phyloP scores from a whole-genome alignment of 2,329 filamentous ascomycete species.

The Nothomitra cinnamomea region DNA sequence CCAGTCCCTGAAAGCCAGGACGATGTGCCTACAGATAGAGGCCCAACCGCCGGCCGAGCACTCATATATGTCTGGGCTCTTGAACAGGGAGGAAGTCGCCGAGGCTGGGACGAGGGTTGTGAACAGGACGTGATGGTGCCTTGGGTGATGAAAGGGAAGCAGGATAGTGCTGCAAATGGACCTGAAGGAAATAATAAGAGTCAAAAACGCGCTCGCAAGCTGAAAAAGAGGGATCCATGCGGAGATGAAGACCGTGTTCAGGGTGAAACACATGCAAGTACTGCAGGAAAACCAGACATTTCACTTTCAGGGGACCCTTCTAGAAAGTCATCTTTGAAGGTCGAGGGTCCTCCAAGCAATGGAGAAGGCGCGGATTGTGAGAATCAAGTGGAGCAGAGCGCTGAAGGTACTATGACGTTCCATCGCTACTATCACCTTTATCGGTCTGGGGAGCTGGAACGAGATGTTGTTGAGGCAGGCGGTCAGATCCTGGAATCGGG shows the following conservation, averaged over 20 bases:
- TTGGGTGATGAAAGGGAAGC: conserved; percentile 53
- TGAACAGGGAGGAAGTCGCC: conserved; percentile 70
- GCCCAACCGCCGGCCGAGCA: conserved; percentile 37
- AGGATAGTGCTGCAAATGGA: background rate
- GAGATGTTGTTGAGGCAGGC: conserved; percentile 56
- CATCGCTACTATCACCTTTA: conserved; percentile 94
- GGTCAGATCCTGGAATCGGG: conserved; percentile 62
- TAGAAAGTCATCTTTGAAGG: background rate
- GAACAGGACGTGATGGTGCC: conserved; percentile 90
- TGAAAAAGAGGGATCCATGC: conserved; percentile 1
- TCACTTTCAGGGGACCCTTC: background rate
- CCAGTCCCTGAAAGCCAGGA: background rate
- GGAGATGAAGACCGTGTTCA: background rate
- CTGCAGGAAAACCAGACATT: background rate
- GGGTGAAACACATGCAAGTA: conserved; percentile 8
- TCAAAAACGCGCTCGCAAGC: conserved; percentile 1
- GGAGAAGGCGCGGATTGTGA: background rate
- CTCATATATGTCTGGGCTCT: conserved; percentile 91
- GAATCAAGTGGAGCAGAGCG: background rate
- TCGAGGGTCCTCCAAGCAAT: background rate
- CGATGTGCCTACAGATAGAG: background rate
- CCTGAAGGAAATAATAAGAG: background rate
- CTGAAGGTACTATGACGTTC: conserved; percentile 30
- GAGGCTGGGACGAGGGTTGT: conserved; percentile 73
- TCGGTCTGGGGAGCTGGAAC: conserved; percentile 67